Evolutionary conservation across 31 red algal genomes (phyloP), one percentile per base, ranked within the genome.

Genomic region (Asparagopsis taxiformis): DNA sequence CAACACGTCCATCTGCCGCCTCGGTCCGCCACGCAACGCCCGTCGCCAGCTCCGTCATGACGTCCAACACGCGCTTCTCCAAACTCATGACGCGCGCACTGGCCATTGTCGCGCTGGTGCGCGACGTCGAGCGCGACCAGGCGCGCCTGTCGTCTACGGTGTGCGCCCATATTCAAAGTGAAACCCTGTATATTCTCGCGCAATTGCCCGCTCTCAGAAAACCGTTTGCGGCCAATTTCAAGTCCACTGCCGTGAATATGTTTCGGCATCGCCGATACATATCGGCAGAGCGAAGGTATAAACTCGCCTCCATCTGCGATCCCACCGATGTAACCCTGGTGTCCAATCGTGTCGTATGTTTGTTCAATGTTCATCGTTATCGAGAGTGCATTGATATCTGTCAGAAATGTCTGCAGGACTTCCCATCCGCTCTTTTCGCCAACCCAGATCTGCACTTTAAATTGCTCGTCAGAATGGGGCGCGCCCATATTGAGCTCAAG

Each of bases 241-340:
- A 64, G 54, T 33, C 56, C 15, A 71, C 57, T 1, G 77, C 77
- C 35, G 65, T 82, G 48, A 63, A 65, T 51, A 48, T 82, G 37
- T 71, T 82, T 28, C 77, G 77, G 10, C 77, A 82, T 22, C 41
- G 77, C 26, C 64, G 77, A n/a, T 82, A 82, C 22, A 43, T 50
- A 33, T 63, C 69, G 51, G 77, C 77, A 8, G 58, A 71, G 32
- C 56, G 37, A 22, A 48, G 65, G 2, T 82, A 70, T 25, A 19
- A 54, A 32, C 41, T 82, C 36, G 77, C 77, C 9, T 69, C 77
- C 37, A 53, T 61, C 26, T 82, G 59, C 38, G 62, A 71, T 51
- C 77, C 77, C 3, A 49, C 28, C 19, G 77, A 82, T 52, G 29
- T 54, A n/a, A 82, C 77, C 20, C 46, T 82, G 11, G 24, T 82